These are phyloP conservation scores for Clathrus columnatus DNA, from an alignment of 768 basidiomycete species.

Conservation along the genomic window DNA sequence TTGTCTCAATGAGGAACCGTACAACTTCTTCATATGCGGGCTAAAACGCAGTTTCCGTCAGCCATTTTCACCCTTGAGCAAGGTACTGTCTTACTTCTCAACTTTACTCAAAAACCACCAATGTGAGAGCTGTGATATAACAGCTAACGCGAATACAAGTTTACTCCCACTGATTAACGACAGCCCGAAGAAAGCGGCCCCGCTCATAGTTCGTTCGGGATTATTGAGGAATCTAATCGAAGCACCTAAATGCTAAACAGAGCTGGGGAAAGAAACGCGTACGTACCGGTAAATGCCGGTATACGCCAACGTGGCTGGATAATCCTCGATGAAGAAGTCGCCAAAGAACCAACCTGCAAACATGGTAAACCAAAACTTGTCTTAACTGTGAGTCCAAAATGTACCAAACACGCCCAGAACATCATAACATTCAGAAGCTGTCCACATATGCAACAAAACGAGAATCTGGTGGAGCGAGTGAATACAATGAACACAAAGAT, in stretches of 20 bases:
- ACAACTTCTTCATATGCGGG: conserved; percentile 97
- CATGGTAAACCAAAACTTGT: background rate
- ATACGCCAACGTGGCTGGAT: conserved; percentile 83
- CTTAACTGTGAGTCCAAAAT: conserved; percentile 12
- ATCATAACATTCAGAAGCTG: conserved; percentile 81
- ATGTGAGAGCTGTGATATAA: conserved; percentile 78
- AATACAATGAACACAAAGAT: conserved; percentile 2
- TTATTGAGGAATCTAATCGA: conserved; percentile 74
- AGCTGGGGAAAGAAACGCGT: background rate
- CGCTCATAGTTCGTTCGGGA: conserved; percentile 86
- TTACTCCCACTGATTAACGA: conserved; percentile 88
- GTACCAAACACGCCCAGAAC: conserved; percentile 88
- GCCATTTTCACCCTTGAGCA: background rate
- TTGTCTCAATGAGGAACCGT: conserved; percentile 87
- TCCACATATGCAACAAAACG: conserved; percentile 86
- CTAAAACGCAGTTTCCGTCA: conserved; percentile 33
- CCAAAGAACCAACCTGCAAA: conserved; percentile 92
- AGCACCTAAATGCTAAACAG: background rate
- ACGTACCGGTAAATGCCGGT: conserved; percentile 90
- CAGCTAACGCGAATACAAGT: conserved; percentile 77
- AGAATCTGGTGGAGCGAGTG: conserved; percentile 45
- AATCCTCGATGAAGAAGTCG: conserved; percentile 93
- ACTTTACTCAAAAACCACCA: conserved; percentile 95
- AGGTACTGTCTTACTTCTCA: conserved; percentile 61
- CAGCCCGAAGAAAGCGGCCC: conserved; percentile 90